Evolutionary conservation across 2,329 filamentous ascomycete genomes (phyloP).

Genomic region (Colletotrichum tabaci): DNA sequence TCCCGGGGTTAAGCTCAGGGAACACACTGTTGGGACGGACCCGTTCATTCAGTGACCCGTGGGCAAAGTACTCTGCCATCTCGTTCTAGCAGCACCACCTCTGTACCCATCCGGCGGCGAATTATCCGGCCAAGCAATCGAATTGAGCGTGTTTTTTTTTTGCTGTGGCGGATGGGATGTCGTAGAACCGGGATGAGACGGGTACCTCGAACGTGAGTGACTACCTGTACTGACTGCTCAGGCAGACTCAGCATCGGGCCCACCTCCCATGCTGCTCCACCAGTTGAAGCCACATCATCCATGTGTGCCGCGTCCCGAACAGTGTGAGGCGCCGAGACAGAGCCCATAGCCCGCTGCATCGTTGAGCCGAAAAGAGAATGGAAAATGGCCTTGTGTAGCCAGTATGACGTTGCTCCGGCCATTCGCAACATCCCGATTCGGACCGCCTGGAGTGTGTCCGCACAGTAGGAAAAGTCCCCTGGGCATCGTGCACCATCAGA

Average conservation of each 20-base stretch:
- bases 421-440: constrained; percentile 16
- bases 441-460: constrained; percentile 6
- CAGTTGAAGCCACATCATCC: constrained; percentile 33
- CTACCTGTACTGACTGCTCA: constrained; percentile 10
- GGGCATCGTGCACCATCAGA: constrained; percentile 27
- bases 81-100: constrained; percentile 31
- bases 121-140: constrained; percentile 27
- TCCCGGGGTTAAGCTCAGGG: constrained; percentile 37
- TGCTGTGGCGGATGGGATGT: not conserved
- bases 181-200: not conserved
- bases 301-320: constrained; percentile 34
- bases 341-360: constrained; percentile 3
- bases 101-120: constrained; percentile 33
- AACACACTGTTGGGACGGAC: constrained; percentile 12
- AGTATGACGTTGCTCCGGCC: constrained; percentile 30
- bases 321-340: constrained; percentile 33
- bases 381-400: constrained; percentile 14
- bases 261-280: not conserved
- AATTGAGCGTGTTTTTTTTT: constrained; percentile 2
- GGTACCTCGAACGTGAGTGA: not conserved
- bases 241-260: constrained; percentile 18
- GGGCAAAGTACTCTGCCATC: constrained; percentile 37
- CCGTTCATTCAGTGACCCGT: constrained; percentile 20
- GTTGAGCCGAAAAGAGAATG: constrained; percentile 18
- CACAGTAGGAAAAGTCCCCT: constrained; percentile 3